A percentile compares a stretch with the other conserved stretches of the same genome.
Conservation (phyloP, 2,329 filamentous ascomycete genomes). For the Aspergillus amoenus region DNA sequence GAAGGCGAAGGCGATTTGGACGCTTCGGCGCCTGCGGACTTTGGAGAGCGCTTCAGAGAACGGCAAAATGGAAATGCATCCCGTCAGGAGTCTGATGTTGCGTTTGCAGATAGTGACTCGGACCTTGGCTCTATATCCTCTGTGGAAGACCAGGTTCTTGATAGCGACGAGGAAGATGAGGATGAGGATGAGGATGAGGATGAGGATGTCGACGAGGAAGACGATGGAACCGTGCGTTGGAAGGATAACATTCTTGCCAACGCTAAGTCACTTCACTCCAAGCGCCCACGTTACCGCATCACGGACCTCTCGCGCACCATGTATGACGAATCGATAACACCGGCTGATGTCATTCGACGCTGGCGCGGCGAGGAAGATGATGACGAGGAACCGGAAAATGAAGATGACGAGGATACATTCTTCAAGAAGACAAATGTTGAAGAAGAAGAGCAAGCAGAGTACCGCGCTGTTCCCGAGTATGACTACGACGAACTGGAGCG, state of each 20-base stretch:
- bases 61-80: slow-evolving; percentile 55
- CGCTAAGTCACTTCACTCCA: slow-evolving; percentile 69
- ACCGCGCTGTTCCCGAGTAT: slow-evolving; percentile 73
- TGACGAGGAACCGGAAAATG: slow-evolving; percentile 56
- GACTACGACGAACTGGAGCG: slow-evolving; percentile 77
- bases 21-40: slow-evolving; percentile 43
- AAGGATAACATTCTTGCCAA: slow-evolving; percentile 81
- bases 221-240: slow-evolving; percentile 75
- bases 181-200: slow-evolving; percentile 46
- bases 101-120: slow-evolving; percentile 95
- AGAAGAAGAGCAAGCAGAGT: slow-evolving; percentile 59
- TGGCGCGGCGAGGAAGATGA: slow-evolving; percentile 75
- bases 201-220: slow-evolving; percentile 41
- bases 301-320: slow-evolving; percentile 82
- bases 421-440: slow-evolving; percentile 58
- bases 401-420: slow-evolving; percentile 66
- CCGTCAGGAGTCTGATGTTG: slow-evolving; percentile 67
- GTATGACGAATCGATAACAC: slow-evolving; percentile 78
- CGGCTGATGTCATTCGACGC: slow-evolving; percentile 70
- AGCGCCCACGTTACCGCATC: slow-evolving; percentile 71
- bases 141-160: slow-evolving; percentile 56
- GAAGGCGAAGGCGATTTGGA: slow-evolving; percentile 37
- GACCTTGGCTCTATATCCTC: slow-evolving; percentile 85
- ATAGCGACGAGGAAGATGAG: slow-evolving; percentile 47
- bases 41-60: slow-evolving; percentile 44